Base-by-base conservation (phyloP, 768 basidiomycete species). In the Mycena polygramma region DNA sequence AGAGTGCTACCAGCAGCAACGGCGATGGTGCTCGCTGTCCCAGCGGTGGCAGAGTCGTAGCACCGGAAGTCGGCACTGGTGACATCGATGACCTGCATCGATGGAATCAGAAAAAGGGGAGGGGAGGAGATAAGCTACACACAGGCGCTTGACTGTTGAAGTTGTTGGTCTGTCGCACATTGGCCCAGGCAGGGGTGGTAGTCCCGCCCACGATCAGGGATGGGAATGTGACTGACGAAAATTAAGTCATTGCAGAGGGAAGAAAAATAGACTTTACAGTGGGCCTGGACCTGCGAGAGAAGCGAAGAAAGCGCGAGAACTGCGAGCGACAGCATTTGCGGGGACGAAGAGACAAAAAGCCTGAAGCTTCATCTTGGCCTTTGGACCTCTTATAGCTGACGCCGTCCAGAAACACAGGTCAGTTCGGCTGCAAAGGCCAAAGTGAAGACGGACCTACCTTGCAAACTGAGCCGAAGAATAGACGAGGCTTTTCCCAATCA, bases 151-250 rank as follows among this genome's bases (percentile, higher is more conserved):
- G 82, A 37, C 75, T 78, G 67, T 86, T 77, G 75, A 74, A 85
- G 77, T 87, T 87, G 78, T 86, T 85, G 20, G 86, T 86, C 73
- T 81, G 65, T 26, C 85, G 81, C 62, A 86, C 81, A 69, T 85
- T 80, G 26, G 75, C 71, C 86, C 85, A 87, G 20, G 77, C 77
- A 7, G 83, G 64, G 13, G 83, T 83, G 14, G 75, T 80, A 24
- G 70, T 72, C 9, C 86, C 85, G 30, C 80, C 80, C 19, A 82
- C 79, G 48, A 84, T 79, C 39, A 87, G 78, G 20, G 82, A 80
- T 6, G 84, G 83, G 77, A 86, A 84, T 13, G 84, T 86, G 76
- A 86, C 84, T 86, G 39, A 17, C 4, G 48, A n/a, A 57, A 68
- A 26, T 63, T 55, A 45, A 15, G 3, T 15, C 7, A 15, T 14